Evolutionary conservation across 2,329 filamentous ascomycete species (phyloP).

Genomic region (Xylaria arbuscula): DNA sequence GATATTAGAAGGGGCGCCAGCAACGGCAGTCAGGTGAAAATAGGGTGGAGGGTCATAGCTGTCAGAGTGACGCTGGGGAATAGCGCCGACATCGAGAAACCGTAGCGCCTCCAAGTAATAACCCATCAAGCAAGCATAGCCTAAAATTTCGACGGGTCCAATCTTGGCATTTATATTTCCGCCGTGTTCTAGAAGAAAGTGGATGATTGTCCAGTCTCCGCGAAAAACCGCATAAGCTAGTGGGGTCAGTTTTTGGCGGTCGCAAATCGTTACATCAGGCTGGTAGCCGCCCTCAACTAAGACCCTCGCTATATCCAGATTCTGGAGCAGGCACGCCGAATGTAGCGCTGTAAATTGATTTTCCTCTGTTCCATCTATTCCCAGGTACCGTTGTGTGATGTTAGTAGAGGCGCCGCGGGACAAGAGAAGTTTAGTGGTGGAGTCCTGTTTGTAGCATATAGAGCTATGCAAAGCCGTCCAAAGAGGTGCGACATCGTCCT

Average conservation of each 20-base stretch:
- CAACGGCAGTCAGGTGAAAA: constrained; percentile 24
- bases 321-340: constrained; percentile 34
- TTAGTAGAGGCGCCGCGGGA: constrained; percentile 40
- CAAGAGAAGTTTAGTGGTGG: constrained; percentile 38
- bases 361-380: background rate
- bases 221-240: constrained; percentile 39
- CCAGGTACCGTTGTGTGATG: constrained; percentile 26
- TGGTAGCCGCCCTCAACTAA: constrained; percentile 39
- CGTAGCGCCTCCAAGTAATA: constrained; percentile 41
- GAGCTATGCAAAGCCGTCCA: constrained; percentile 43
- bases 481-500: constrained; percentile 11
- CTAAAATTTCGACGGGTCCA: constrained; percentile 31
- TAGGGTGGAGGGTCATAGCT: background rate
- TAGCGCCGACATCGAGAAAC: constrained; percentile 40
- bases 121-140: constrained; percentile 36
- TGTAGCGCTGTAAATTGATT: constrained; percentile 40
- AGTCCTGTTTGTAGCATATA: constrained; percentile 41
- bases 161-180: constrained; percentile 35
- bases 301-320: constrained; percentile 22
- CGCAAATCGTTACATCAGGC: constrained; percentile 35
- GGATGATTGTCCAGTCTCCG: constrained; percentile 38
- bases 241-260: constrained; percentile 34
- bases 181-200: constrained; percentile 38
- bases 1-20: constrained; percentile 13
- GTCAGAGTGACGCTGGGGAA: constrained; percentile 2